Evolutionary conservation across 169 alveolate genomes (phyloP), one percentile per base, ranked within the genome.

Genomic region (Eimeria tenella): DNA sequence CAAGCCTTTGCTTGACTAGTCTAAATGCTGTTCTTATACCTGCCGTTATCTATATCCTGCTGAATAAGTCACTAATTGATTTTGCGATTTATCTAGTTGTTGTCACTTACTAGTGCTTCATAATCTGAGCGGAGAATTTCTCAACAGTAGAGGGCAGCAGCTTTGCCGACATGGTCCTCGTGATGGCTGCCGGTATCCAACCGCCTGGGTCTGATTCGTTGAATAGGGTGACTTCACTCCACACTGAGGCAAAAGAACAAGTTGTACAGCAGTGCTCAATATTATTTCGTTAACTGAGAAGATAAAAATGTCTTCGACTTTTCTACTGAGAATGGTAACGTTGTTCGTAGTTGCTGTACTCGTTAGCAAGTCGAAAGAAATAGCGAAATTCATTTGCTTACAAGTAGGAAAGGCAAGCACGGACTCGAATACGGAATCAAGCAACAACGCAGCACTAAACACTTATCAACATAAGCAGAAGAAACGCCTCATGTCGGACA

Each of bases 151-250:
- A 82, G 9, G 97, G 97, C 13, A 95, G 93, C 70, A 96, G 93
- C 86, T 94, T 96, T 6, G 95, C 96, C 13, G 96, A 96, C 25
- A 96, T 77, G 65, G 83, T 23, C 50, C 82, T 87, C 15, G 96
- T 95, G 19, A 96, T 95, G 19, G 96, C 94, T 11, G 95, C 95
- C 4, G 97, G 97, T 23, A 96, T 96, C 97, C 97, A 96, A 7
- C 97, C 97, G 42, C 91, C 93, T 10, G 97, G 96, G 25, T 93
- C 95, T 11, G 95, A 96, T 74, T 96, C 97, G 86, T 87, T 96
- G 63, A 96, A 84, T 90, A 96, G 95, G 8, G 95, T 79, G 7
- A 96, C 94, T 55, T 90, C 90, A 53, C 95, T 93, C 97, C 97
- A 96, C 65, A 96, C 95, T 87, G 93, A 7, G 10, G 42, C 74